Conservation (phyloP, 352 stramenopile genomes). For the Globisporangium yorkense region DNA sequence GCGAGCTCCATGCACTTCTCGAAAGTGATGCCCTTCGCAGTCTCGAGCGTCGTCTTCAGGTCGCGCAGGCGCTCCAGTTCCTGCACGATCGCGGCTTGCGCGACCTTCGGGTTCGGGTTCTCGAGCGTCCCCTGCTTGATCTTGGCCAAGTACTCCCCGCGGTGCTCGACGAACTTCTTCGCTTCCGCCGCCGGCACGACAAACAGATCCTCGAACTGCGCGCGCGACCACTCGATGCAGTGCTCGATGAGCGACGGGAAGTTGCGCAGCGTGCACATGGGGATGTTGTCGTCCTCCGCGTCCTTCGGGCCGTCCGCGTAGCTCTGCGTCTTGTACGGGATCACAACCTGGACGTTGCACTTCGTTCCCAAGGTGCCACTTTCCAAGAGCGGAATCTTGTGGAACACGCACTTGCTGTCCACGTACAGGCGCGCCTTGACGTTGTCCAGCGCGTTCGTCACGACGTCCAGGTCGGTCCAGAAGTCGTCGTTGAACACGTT, state of each 20-base stretch:
- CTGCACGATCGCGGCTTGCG: slow-evolving; percentile 56
- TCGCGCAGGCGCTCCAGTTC: slow-evolving; percentile 64
- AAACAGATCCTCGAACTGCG: slow-evolving; percentile 83
- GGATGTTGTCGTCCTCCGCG: slow-evolving; percentile 97
- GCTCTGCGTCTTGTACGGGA: slow-evolving; percentile 87
- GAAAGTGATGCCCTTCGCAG: slow-evolving; percentile 51
- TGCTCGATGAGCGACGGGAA: slow-evolving; percentile 96
- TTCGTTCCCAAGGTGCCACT: slow-evolving; percentile 98
- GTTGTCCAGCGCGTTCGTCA: slow-evolving; percentile 99
- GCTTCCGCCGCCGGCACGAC: slow-evolving; percentile 74
- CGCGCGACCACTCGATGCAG: slow-evolving; percentile 98
- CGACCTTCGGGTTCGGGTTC: slow-evolving; percentile 68
- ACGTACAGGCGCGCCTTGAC: slow-evolving; percentile 97
- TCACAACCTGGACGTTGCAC: slow-evolving; percentile 93
- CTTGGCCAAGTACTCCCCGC: slow-evolving; percentile 67
- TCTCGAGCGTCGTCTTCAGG: slow-evolving; percentile 50
- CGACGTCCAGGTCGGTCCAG: slow-evolving; percentile 86
- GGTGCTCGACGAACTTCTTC: slow-evolving; percentile 83
- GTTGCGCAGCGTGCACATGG: slow-evolving; percentile 99
- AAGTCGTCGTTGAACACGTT: slow-evolving; percentile 80
- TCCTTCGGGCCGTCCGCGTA: slow-evolving; percentile 96
- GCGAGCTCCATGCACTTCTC: slow-evolving; percentile 68
- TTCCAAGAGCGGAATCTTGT: slow-evolving; percentile 95
- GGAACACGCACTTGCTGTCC: slow-evolving; percentile 98
- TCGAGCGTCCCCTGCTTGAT: slow-evolving; percentile 63